phyloP scores from a whole-genome alignment of 768 basidiomycete genomes.

The Kwoniella dejecticola region DNA sequence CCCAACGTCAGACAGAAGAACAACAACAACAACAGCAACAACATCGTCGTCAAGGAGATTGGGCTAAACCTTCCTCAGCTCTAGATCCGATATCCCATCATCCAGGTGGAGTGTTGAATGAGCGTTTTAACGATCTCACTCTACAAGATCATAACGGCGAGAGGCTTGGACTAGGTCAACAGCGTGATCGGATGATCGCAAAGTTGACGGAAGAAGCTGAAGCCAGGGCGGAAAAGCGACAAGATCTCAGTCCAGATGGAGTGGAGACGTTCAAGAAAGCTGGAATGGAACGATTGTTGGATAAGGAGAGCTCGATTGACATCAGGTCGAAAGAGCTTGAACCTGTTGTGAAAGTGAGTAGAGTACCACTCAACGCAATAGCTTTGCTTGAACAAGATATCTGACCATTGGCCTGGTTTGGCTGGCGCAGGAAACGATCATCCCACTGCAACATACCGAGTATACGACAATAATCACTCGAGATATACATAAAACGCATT shows the following conservation, averaged over 20 bases:
- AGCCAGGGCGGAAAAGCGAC: conserved; percentile 11
- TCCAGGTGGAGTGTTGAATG: conserved; percentile 2
- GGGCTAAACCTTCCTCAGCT: not conserved
- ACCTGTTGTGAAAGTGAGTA: conserved; percentile 52
- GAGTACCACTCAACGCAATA: not conserved
- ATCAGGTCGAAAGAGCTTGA: conserved; percentile 43
- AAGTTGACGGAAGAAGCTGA: conserved; percentile 19
- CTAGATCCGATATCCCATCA: not conserved
- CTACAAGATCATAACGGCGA: not conserved
- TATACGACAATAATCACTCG: conserved; percentile 42
- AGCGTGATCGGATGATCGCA: conserved; percentile 34
- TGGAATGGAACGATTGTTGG: conserved; percentile 36
- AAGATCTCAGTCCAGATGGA: conserved; percentile 17
- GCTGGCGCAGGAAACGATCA: conserved; percentile 44
- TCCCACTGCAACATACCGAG: conserved; percentile 40
- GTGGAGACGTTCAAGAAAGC: conserved; percentile 31
- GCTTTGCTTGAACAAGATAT: too few species aligned
- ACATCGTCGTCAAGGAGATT: conserved; percentile 2
- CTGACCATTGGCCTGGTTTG: not conserved
- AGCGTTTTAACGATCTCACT: conserved; percentile 1
- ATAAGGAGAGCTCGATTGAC: conserved; percentile 37
- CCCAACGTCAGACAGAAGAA: not conserved
- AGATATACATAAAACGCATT: conserved; percentile 52
- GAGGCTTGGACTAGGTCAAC: conserved; percentile 13
- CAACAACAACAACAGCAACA: not conserved